Percentiles rank a stretch among this genome's conserved stretches.
phyloP scores from a whole-genome alignment of 495 filamentous ascomycete genomes.

The Aspergillus conjunctus region DNA sequence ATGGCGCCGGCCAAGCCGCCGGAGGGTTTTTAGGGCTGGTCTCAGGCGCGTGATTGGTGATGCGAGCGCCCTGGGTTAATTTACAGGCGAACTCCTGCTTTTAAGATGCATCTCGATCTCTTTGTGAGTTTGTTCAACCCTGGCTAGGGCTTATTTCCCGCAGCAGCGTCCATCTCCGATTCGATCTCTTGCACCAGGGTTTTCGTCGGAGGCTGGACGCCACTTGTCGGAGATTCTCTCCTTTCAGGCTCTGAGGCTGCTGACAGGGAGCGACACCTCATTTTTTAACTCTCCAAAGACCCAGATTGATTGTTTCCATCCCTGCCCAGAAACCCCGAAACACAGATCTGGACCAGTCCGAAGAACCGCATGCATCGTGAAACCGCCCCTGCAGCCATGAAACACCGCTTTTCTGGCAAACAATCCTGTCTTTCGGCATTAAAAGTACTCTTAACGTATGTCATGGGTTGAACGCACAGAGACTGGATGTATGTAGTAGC shows the following conservation, averaged over 20 bases:
- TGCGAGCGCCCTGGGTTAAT: neutral
- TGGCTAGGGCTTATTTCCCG: neutral
- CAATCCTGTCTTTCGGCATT: neutral
- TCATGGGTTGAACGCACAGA: no score
- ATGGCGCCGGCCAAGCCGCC: no score
- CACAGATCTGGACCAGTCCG: neutral
- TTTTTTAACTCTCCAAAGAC: neutral
- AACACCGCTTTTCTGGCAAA: constrained; percentile 1
- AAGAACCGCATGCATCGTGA: neutral
- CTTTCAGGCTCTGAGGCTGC: neutral
- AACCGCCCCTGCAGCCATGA: constrained; percentile 1
- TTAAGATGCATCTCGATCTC: neutral
- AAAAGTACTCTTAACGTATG: no score
- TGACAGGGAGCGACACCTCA: constrained; percentile 4
- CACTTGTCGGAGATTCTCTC: neutral
- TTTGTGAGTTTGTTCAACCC: no score
- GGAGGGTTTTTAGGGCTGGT: no score
- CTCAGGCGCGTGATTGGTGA: no score
- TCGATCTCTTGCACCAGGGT: neutral
- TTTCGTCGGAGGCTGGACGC: neutral
- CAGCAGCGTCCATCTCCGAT: neutral
- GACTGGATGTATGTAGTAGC: no score
- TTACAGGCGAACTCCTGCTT: constrained; percentile 3
- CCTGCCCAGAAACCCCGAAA: neutral
- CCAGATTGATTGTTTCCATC: neutral